Conservation (phyloP, 768 basidiomycete species). For the Termitomyces sp. region DNA sequence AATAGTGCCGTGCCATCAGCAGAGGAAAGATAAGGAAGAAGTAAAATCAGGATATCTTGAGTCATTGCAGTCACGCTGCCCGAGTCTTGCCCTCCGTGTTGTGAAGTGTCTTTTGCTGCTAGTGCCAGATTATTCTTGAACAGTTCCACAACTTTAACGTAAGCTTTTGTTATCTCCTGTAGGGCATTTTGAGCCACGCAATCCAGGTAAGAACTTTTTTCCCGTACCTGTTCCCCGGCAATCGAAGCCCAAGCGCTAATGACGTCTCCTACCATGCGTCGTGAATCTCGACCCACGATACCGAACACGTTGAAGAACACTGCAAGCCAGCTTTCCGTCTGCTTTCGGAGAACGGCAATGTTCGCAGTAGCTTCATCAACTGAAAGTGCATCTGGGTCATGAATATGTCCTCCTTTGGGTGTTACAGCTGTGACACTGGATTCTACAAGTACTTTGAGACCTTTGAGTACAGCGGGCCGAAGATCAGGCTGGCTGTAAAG, state of each 20-base stretch:
- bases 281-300: slow-evolving; percentile 67
- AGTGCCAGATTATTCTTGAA: slow-evolving; percentile 59
- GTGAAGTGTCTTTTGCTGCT: slow-evolving; percentile 23
- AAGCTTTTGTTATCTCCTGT: slow-evolving; percentile 78
- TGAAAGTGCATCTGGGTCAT: slow-evolving; percentile 34
- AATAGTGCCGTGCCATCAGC: slow-evolving; percentile 62
- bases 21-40: slow-evolving; percentile 69
- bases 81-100: slow-evolving; percentile 24
- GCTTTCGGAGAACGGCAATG: slow-evolving; percentile 62
- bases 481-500: slow-evolving; percentile 88
- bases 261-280: slow-evolving; percentile 81
- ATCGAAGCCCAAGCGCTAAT: slow-evolving; percentile 84
- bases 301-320: slow-evolving; percentile 97
- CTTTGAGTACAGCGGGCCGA: slow-evolving; percentile 75
- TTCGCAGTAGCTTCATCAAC: slow-evolving; percentile 60
- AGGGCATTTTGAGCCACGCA: neutral
- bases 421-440: slow-evolving; percentile 61
- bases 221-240: slow-evolving; percentile 59
- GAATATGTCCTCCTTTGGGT: slow-evolving; percentile 21
- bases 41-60: slow-evolving; percentile 80
- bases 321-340: slow-evolving; percentile 90
- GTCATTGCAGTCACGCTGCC: slow-evolving; percentile 56
- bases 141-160: slow-evolving; percentile 67
- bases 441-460: slow-evolving; percentile 76
- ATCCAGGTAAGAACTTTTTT: neutral